These are phyloP conservation scores for Cryptococcus amylolentus DNA, from an alignment of 1,284 basidiomycete species.

Conservation along the genomic window DNA sequence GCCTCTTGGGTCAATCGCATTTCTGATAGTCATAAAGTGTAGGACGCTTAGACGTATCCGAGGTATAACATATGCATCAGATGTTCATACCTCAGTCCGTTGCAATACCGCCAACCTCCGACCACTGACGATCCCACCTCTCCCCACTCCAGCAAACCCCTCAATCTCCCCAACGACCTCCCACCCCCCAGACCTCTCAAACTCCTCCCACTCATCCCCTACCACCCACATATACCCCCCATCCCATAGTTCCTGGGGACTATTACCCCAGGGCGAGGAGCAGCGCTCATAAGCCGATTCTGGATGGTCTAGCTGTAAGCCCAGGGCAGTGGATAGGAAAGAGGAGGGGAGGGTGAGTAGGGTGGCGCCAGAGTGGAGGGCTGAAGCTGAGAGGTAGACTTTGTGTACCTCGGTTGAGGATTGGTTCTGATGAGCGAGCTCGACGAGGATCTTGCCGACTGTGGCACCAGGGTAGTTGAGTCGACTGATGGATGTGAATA, in stretches of 20 bases:
- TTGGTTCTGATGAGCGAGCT: background rate
- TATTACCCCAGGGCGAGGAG: background rate
- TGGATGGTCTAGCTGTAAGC: background rate
- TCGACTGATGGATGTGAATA: background rate
- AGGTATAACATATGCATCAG: too few species aligned
- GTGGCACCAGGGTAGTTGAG: background rate
- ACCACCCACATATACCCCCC: background rate
- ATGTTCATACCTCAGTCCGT: background rate
- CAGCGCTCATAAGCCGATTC: slow-evolving; percentile 4
- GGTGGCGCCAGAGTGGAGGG: background rate
- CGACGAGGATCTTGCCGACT: background rate
- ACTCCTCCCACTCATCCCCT: background rate
- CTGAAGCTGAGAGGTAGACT: background rate
- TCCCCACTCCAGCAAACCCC: background rate
- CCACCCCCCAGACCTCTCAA: background rate
- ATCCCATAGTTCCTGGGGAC: background rate
- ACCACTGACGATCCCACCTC: background rate
- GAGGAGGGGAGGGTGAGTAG: background rate
- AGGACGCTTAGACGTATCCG: too few species aligned
- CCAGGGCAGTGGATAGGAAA: background rate
- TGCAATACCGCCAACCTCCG: background rate
- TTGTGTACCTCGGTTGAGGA: background rate
- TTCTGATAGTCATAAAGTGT: too few species aligned
- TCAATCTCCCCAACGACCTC: background rate
- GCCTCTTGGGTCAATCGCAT: too few species aligned